A percentile compares a stretch with the other conserved stretches of the same genome.
phyloP scores from a whole-genome alignment of 75 land plant genomes.

The Ceratopteris richardii region DNA sequence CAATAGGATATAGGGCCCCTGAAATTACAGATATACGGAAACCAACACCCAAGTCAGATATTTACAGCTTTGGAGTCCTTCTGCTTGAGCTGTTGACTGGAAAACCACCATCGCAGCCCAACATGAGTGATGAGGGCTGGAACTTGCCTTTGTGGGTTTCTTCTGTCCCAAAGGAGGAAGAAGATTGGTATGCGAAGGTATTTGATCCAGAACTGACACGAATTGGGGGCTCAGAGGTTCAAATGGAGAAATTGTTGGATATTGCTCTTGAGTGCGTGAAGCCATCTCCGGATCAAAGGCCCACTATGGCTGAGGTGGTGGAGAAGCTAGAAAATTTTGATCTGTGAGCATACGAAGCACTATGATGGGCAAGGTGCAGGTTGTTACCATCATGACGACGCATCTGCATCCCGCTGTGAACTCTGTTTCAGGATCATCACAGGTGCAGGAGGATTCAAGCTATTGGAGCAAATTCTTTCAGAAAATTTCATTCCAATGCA shows the following conservation, averaged over 20 bases:
- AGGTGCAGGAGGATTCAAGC: too few relatives aligned
- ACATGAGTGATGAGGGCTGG: slow-evolving; percentile 56
- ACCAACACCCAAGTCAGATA: slow-evolving; percentile 72
- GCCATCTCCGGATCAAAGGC: slow-evolving; percentile 56
- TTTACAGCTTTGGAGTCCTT: slow-evolving; percentile 79
- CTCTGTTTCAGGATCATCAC: too few relatives aligned
- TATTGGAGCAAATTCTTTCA: too few relatives aligned
- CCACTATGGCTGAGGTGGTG: slow-evolving; percentile 44
- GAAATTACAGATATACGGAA: slow-evolving; percentile 68
- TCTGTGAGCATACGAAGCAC: slow-evolving; percentile 5
- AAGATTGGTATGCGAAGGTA: slow-evolving; percentile 79
- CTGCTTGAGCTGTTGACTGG: slow-evolving; percentile 77
- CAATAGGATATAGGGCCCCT: slow-evolving; percentile 76
- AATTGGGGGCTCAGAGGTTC: slow-evolving; percentile 57
- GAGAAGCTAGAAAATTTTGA: slow-evolving; percentile 35
- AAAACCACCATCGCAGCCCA: slow-evolving; percentile 58
- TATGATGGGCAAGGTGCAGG: too few relatives aligned
- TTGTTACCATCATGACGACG: too few relatives aligned
- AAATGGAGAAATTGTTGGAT: slow-evolving; percentile 61
- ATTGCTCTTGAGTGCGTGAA: slow-evolving; percentile 51
- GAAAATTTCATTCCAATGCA: too few relatives aligned
- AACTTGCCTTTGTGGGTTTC: slow-evolving; percentile 87
- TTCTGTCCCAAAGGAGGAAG: slow-evolving; percentile 37
- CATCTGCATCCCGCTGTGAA: too few relatives aligned
- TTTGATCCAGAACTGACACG: slow-evolving; percentile 74